Conservation (phyloP, 371 early-diverging fungal species). For the Mortierella sp. region DNA sequence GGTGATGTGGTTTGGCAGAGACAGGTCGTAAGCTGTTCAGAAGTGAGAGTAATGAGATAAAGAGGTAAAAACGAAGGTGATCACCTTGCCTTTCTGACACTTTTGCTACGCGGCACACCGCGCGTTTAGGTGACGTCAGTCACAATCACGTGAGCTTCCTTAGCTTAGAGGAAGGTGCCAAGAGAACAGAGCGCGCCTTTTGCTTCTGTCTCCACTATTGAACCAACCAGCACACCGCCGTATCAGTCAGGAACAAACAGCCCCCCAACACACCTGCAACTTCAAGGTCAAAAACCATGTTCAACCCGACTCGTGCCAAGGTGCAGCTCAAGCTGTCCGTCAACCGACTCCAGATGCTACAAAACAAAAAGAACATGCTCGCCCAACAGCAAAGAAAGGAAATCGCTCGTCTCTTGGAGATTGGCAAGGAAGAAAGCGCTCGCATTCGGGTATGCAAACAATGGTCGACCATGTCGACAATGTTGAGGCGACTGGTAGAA, state of each 20-base stretch:
- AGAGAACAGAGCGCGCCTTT: not conserved
- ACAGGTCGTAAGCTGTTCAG: not conserved
- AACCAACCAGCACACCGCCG: not conserved
- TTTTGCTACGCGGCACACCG: not conserved
- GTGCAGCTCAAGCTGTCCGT: constrained; percentile 90
- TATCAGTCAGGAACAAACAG: not conserved
- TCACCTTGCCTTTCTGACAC: not conserved
- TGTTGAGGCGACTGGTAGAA: not conserved
- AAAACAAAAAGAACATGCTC: constrained; percentile 87
- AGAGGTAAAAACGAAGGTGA: not conserved
- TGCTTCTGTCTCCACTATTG: not conserved
- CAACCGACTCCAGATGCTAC: constrained; percentile 89
- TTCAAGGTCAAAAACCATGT: constrained; percentile 49
- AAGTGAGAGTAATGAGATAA: not conserved
- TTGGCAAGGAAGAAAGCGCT: constrained; percentile 90
- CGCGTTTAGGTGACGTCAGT: not conserved
- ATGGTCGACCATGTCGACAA: not conserved
- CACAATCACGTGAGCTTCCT: not conserved
- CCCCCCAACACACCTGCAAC: too few relatives aligned
- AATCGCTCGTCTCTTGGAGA: constrained; percentile 85
- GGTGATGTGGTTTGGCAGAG: not conserved
- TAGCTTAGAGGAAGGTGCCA: not conserved
- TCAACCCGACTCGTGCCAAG: constrained; percentile 79
- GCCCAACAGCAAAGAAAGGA: constrained; percentile 85
- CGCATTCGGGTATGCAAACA: constrained; percentile 78